These are phyloP conservation scores for Diplogelasinospora grovesii DNA, from an alignment of 495 filamentous ascomycete species.

Conservation along the genomic window DNA sequence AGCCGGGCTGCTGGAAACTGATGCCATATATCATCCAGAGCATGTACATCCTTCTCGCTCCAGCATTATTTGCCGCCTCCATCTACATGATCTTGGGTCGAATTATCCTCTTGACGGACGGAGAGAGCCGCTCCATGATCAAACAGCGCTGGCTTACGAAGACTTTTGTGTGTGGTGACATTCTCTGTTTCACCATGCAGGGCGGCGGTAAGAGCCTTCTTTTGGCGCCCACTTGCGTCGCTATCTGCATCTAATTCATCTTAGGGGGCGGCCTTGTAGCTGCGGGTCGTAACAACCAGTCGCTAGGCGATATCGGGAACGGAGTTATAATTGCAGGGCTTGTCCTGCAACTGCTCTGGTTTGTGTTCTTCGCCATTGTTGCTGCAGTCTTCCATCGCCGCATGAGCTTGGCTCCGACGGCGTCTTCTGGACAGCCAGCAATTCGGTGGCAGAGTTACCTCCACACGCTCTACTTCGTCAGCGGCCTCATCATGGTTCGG, in stretches of 20 bases:
- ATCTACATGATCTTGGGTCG: slow-evolving; percentile 53
- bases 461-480: slow-evolving; percentile 44
- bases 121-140: slow-evolving; percentile 30
- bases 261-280: slow-evolving; percentile 29
- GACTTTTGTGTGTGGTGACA: slow-evolving; percentile 37
- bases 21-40: slow-evolving; percentile 15
- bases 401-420: background rate
- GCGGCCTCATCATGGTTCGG: slow-evolving; percentile 53
- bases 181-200: slow-evolving; percentile 36
- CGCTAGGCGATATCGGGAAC: slow-evolving; percentile 27
- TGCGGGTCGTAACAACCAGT: slow-evolving; percentile 22
- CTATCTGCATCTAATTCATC: background rate
- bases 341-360: slow-evolving; percentile 45
- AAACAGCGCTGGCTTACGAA: slow-evolving; percentile 41
- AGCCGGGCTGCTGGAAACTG: too few relatives aligned
- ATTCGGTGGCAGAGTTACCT: slow-evolving; percentile 46
- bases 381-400: slow-evolving; percentile 32
- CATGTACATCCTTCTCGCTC: slow-evolving; percentile 34
- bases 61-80: slow-evolving; percentile 37
- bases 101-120: slow-evolving; percentile 33
- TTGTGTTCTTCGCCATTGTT: slow-evolving; percentile 43
- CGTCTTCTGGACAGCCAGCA: background rate
- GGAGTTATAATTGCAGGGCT: slow-evolving; percentile 40
- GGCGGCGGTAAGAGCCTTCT: slow-evolving; percentile 12
- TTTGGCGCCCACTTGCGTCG: too few relatives aligned